Evolutionary conservation across 2,329 filamentous ascomycete species (phyloP), one percentile per base, ranked within the genome.

Genomic region (Chaetomium olivaceum): DNA sequence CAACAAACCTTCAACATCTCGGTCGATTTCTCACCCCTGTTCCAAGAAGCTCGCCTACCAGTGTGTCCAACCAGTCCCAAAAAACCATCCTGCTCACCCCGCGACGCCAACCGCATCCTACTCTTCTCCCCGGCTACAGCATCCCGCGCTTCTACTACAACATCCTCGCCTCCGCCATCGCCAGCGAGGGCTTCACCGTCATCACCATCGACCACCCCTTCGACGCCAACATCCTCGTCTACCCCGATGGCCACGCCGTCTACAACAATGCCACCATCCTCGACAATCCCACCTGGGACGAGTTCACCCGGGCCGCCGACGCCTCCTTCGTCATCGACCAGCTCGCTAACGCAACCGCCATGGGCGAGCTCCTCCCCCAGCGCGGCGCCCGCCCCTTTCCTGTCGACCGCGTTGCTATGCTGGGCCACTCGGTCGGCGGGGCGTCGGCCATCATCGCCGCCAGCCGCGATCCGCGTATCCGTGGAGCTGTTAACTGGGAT

Each of bases 121-220:
- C 62, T 64, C 50, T 64, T 64, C 56, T 64, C 56, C 29, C 62
- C 9, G 62, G 56, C 23, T 60, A 54, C 62, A 56, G 62, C 62
- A 60, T 46, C 48, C 57, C 61, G 2, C 56, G 62, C 29, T 23
- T 64, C 25, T 60, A 60, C 25, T 64, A 64, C 57, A 64, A 55
- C 29, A 48, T 60, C 62, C n/a, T 60, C 48, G 62, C 56, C 62
- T 56, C 56, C 3, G 31, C 62, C 23, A 64, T 64, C 48, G 62
- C 62, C 56, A 60, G 56, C 62, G 31, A 60, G 19, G 56, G 62
- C 56, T 64, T 60, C 62, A 55, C 31, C 29, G 62, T 60, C 21
- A 55, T 60, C 56, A 64, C 62, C 29, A 60, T 64, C 62, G 56
- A 64, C 36, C 62, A 64, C 50, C 62, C 62, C 16, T 14, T 31